A percentile compares a stretch with the other conserved stretches of the same genome.
These are phyloP conservation scores for Calocybe indica DNA, from an alignment of 768 basidiomycete genomes.

Conservation along the genomic window DNA sequence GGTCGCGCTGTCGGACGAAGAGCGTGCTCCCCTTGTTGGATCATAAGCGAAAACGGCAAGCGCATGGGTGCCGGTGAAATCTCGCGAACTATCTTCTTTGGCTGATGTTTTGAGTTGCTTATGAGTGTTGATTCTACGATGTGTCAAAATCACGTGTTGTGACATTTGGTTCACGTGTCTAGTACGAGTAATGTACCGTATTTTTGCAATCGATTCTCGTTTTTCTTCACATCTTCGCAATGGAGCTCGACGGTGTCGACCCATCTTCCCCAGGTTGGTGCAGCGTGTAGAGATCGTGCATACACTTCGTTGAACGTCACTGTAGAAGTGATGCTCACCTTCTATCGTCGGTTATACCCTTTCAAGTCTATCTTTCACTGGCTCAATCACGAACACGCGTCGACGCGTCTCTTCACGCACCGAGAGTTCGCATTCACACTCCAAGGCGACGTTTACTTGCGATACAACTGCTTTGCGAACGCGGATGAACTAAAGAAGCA, in stretches of 20 bases:
- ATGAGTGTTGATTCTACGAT: too few relatives aligned
- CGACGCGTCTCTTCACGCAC: slow-evolving; percentile 80
- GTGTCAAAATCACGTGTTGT: too few relatives aligned
- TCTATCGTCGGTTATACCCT: slow-evolving; percentile 89
- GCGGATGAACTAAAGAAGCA: slow-evolving; percentile 91
- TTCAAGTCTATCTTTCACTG: slow-evolving; percentile 92
- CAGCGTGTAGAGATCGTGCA: too few relatives aligned
- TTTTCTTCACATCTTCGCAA: too few relatives aligned
- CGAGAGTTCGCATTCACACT: slow-evolving; percentile 97
- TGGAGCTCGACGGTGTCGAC: too few relatives aligned
- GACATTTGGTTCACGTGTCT: too few relatives aligned
- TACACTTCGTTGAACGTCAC: too few relatives aligned
- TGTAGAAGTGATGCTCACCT: slow-evolving; percentile 50
- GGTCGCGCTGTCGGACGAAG: slow-evolving; percentile 75
- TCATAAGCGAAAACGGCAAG: slow-evolving; percentile 4
- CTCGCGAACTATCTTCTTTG: not conserved
- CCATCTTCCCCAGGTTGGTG: not conserved
- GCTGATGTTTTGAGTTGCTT: slow-evolving; percentile 18
- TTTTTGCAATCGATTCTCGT: too few relatives aligned
- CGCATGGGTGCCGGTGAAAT: not conserved
- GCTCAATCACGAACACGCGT: slow-evolving; percentile 87
- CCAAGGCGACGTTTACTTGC: slow-evolving; percentile 84
- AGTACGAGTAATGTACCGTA: too few relatives aligned
- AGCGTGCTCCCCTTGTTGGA: slow-evolving; percentile 77
- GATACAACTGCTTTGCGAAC: slow-evolving; percentile 87